phyloP scores from a whole-genome alignment of 2,329 filamentous ascomycete species.

The Colletotrichum sp. region DNA sequence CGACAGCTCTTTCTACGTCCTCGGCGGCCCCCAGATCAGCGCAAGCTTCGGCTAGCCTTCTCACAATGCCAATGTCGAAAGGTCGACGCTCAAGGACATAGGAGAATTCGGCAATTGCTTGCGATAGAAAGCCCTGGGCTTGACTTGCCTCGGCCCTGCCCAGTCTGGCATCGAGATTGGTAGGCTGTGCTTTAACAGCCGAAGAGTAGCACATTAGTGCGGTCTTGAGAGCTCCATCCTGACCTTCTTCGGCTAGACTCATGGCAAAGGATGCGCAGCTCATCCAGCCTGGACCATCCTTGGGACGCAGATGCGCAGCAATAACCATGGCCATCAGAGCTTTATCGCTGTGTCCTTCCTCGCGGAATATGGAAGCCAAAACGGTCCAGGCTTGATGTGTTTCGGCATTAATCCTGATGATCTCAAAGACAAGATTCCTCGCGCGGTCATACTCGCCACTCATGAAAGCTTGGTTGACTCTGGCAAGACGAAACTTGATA shows the following conservation, averaged over 20 bases:
- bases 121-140: slow-evolving; percentile 56
- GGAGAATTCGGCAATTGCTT: slow-evolving; percentile 63
- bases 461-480: slow-evolving; percentile 73
- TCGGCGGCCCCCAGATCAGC: slow-evolving; percentile 56
- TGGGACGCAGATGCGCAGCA: slow-evolving; percentile 67
- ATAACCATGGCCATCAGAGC: slow-evolving; percentile 65
- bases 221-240: slow-evolving; percentile 55
- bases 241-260: slow-evolving; percentile 49
- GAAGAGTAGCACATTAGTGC: slow-evolving; percentile 65
- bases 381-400: slow-evolving; percentile 70
- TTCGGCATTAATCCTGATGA: slow-evolving; percentile 72
- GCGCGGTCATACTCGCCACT: slow-evolving; percentile 65
- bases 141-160: slow-evolving; percentile 64
- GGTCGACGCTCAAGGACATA: slow-evolving; percentile 56
- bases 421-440: slow-evolving; percentile 62
- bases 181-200: slow-evolving; percentile 62
- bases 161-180: slow-evolving; percentile 61
- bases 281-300: slow-evolving; percentile 64
- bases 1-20: slow-evolving; percentile 45
- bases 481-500: slow-evolving; percentile 70
- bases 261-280: slow-evolving; percentile 62
- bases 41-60: slow-evolving; percentile 62
- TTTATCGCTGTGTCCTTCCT: slow-evolving; percentile 61
- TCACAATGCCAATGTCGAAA: slow-evolving; percentile 58
- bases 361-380: slow-evolving; percentile 64